A percentile compares a stretch with the other conserved stretches of the same genome.
Conservation (phyloP, 331 rosid genomes). For the Acacia concinna region DNA sequence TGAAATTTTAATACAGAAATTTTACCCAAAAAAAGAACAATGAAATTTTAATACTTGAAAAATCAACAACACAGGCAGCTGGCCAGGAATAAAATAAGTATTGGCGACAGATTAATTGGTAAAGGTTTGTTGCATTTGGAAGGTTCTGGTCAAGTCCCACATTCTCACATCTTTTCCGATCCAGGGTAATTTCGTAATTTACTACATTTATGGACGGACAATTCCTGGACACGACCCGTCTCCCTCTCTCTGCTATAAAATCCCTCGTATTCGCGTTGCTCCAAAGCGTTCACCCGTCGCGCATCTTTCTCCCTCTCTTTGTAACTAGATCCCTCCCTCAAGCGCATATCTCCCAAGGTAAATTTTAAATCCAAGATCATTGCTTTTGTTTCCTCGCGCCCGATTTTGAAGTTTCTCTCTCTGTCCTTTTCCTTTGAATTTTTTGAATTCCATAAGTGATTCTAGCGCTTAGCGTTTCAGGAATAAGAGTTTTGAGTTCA, state of each 20-base stretch:
- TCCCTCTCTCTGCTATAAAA: not conserved
- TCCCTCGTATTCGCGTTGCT: slow-evolving; percentile 32
- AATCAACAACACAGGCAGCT: not conserved
- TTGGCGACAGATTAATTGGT: not conserved
- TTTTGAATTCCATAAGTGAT: not conserved
- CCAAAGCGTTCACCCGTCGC: slow-evolving; percentile 27
- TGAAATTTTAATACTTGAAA: not conserved
- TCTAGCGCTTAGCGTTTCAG: not conserved
- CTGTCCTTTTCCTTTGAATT: not conserved
- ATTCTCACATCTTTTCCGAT: not conserved
- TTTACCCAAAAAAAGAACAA: too few relatives aligned
- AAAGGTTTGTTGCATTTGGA: not conserved
- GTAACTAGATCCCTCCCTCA: slow-evolving; percentile 44
- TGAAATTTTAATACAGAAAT: not conserved
- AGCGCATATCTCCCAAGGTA: slow-evolving; percentile 44
- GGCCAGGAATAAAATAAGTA: not conserved
- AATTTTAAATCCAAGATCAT: not conserved
- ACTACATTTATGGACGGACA: not conserved
- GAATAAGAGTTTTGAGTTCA: not conserved
- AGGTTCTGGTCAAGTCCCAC: not conserved
- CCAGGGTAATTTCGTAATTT: slow-evolving; percentile 35
- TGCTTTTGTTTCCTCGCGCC: not conserved
- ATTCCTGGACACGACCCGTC: slow-evolving; percentile 21
- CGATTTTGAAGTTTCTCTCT: not conserved
- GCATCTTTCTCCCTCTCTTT: not conserved